These are phyloP conservation scores for Eimeria necatrix DNA, from an alignment of 169 alveolate genomes.

Conservation along the genomic window DNA sequence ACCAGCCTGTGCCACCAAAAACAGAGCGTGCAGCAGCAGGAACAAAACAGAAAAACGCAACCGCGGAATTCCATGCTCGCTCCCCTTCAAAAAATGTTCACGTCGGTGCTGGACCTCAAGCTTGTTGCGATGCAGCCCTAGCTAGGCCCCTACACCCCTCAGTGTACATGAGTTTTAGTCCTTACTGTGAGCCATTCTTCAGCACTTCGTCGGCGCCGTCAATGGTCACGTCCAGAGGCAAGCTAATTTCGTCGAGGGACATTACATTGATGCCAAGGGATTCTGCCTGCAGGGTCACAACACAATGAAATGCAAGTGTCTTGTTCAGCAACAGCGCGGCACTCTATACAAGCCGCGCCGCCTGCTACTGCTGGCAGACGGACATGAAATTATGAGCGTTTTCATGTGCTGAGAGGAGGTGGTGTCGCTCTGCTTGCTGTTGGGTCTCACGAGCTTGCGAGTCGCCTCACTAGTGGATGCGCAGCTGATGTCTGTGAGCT, in stretches of 20 bases:
- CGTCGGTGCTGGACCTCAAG: background rate
- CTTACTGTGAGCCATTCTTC: background rate
- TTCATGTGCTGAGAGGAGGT: background rate
- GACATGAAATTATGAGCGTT: too few species aligned
- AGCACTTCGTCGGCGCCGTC: conserved; percentile 93
- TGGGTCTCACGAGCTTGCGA: conserved; percentile 82
- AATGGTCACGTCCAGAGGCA: conserved; percentile 87
- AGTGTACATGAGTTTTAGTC: background rate
- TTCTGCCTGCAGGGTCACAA: conserved; percentile 83
- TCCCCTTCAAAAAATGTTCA: background rate
- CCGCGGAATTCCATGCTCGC: background rate
- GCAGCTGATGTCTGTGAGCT: conserved; percentile 84
- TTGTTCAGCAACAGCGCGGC: background rate
- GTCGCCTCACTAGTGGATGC: conserved; percentile 90
- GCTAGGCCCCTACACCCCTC: background rate
- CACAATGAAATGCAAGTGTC: background rate
- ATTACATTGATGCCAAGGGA: conserved; percentile 87
- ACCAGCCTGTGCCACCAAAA: conserved; percentile 79
- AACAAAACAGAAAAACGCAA: background rate
- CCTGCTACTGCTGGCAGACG: background rate
- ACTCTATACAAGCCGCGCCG: background rate
- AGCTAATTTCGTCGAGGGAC: conserved; percentile 78
- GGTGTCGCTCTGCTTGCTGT: background rate
- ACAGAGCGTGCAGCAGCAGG: background rate
- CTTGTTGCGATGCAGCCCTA: too few species aligned